Evolutionary conservation across 495 filamentous ascomycete species (phyloP).

Genomic region (Xylaria curta): DNA sequence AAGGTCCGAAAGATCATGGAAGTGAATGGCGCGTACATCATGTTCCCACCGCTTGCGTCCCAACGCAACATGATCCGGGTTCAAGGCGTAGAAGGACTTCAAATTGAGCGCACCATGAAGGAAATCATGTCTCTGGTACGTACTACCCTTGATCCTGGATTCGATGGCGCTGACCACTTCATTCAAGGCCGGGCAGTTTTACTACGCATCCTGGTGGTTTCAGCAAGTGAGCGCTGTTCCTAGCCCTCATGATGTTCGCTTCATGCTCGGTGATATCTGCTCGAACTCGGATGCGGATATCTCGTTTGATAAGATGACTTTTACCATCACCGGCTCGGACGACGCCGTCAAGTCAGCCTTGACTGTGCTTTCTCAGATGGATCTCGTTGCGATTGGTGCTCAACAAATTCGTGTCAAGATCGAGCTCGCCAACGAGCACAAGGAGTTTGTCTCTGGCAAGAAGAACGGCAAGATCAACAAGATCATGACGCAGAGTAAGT

Average conservation of each 20-base stretch:
- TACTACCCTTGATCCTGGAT: conserved; percentile 2
- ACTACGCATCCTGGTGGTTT: conserved; percentile 96
- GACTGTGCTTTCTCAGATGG: conserved; percentile 88
- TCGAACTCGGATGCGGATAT: conserved; percentile 95
- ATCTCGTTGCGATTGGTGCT: conserved; percentile 83
- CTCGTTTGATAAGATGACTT: conserved; percentile 89
- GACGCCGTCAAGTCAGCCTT: conserved; percentile 94
- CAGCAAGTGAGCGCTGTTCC: conserved; percentile 77
- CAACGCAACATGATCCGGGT: conserved; percentile 81
- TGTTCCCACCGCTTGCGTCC: conserved; percentile 84
- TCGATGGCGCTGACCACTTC: neutral
- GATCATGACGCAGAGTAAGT: conserved; percentile 95
- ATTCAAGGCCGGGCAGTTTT: conserved; percentile 88
- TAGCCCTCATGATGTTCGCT: conserved; percentile 74
- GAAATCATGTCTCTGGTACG: conserved; percentile 93
- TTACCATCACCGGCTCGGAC: conserved; percentile 93
- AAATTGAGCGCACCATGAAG: conserved; percentile 90
- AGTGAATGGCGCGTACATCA: conserved; percentile 90
- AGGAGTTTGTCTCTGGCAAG: conserved; percentile 98
- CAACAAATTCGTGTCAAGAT: conserved; percentile 97
- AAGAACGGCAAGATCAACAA: conserved; percentile 99
- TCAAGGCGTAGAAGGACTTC: conserved; percentile 88
- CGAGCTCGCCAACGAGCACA: conserved; percentile 98
- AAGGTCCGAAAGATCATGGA: conserved; percentile 98
- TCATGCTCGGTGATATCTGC: conserved; percentile 94